Evolutionary conservation across 495 filamentous ascomycete genomes (phyloP).

Genomic region (Oidiodendron maius): DNA sequence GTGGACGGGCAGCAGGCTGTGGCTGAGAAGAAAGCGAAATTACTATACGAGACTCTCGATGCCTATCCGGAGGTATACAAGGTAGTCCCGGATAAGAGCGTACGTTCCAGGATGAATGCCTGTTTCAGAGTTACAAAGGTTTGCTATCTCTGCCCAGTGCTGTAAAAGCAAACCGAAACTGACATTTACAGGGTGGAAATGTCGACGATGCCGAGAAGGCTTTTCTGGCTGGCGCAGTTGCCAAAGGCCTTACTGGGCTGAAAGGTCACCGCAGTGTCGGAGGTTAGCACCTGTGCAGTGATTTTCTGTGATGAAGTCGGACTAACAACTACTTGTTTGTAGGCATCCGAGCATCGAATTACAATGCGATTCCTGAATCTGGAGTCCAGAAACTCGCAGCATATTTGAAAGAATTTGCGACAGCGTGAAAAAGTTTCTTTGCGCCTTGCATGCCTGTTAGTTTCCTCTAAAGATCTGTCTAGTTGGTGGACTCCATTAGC

Average conservation of each 20-base stretch:
- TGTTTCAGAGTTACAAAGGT: constrained; percentile 83
- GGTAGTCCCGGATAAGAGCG: constrained; percentile 64
- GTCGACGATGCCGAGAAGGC: constrained; percentile 55
- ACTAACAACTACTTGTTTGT: constrained; percentile 1
- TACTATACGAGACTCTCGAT: constrained; percentile 72
- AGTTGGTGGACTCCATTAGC: too few species aligned
- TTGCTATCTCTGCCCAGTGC: too few species aligned
- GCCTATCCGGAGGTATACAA: constrained; percentile 41
- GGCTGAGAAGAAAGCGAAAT: constrained; percentile 62
- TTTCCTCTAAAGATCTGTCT: too few species aligned
- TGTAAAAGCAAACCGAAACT: constrained; percentile 3
- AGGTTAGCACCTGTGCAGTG: not conserved
- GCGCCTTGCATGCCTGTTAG: too few species aligned
- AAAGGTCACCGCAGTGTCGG: constrained; percentile 81
- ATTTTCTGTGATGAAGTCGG: not conserved
- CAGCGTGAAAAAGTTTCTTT: constrained; percentile 15
- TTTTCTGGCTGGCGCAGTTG: constrained; percentile 68
- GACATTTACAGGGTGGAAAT: too few species aligned
- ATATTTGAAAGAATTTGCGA: constrained; percentile 54
- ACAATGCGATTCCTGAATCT: constrained; percentile 56
- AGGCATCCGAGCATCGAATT: constrained; percentile 60
- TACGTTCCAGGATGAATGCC: constrained; percentile 84
- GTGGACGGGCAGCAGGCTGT: constrained; percentile 65
- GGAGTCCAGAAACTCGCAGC: constrained; percentile 52
- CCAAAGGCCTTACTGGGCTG: constrained; percentile 57